phyloP scores from a whole-genome alignment of 768 basidiomycete genomes.

The Phylloporus arenicola region DNA sequence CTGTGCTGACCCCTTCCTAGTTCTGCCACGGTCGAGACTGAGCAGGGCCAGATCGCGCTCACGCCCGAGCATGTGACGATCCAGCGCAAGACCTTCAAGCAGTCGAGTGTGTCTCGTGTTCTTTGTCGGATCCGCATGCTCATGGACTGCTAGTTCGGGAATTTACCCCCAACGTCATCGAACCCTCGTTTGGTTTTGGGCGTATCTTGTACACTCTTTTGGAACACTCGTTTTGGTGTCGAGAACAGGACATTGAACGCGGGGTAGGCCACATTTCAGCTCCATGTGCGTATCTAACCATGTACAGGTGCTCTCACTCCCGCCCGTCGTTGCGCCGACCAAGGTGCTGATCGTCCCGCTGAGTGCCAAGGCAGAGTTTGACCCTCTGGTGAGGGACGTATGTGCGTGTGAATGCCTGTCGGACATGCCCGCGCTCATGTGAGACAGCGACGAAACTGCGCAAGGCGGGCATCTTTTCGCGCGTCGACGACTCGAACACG shows the following conservation, averaged over 20 bases:
- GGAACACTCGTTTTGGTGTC: conserved; percentile 94
- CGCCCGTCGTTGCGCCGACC: conserved; percentile 86
- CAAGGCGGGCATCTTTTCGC: conserved; percentile 80
- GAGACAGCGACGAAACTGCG: conserved; percentile 77
- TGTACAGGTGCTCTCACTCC: conserved; percentile 79
- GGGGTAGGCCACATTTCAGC: conserved; percentile 35
- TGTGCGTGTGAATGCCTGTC: conserved; percentile 53
- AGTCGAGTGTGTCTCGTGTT: conserved; percentile 55
- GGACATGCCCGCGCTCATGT: not conserved
- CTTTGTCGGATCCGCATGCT: conserved; percentile 10
- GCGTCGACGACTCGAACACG: conserved; percentile 93
- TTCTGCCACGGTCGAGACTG: conserved; percentile 50
- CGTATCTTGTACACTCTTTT: conserved; percentile 91
- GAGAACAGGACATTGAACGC: conserved; percentile 87
- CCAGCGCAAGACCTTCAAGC: conserved; percentile 80
- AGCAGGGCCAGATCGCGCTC: conserved; percentile 64
- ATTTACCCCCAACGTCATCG: conserved; percentile 96
- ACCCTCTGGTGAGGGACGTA: conserved; percentile 79
- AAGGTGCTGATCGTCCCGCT: conserved; percentile 96
- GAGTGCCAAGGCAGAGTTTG: conserved; percentile 79
- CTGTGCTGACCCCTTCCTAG: conserved; percentile 30
- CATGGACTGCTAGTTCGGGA: conserved; percentile 67
- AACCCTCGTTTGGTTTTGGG: conserved; percentile 96
- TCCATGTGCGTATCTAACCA: conserved; percentile 33
- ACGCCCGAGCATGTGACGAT: conserved; percentile 73